Evolutionary conservation across 2,329 filamentous ascomycete genomes (phyloP).

Genomic region (Dactylellina parvicollis): DNA sequence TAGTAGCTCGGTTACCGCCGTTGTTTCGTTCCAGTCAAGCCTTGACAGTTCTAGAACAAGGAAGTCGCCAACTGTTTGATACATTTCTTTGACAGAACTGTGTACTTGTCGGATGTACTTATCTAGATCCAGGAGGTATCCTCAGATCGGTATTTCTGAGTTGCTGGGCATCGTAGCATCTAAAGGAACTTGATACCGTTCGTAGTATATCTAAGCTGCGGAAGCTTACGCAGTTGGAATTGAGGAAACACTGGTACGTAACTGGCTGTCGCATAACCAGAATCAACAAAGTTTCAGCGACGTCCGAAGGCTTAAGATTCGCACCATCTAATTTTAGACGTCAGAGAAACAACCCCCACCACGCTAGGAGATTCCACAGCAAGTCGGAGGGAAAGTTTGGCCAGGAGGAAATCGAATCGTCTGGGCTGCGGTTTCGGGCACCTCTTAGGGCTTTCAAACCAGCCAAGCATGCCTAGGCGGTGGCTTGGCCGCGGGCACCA

Average conservation of each 20-base stretch:
- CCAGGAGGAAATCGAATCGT: neutral
- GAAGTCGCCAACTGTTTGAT: neutral
- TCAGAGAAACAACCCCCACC: conserved; percentile 20
- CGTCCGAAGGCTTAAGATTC: conserved; percentile 29
- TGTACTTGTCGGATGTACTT: too few relatives aligned
- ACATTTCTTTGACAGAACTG: neutral
- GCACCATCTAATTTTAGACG: conserved; percentile 51
- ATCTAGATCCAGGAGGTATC: neutral
- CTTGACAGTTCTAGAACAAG: neutral
- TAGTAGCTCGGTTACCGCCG: neutral
- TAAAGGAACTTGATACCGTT: neutral
- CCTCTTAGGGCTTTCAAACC: neutral
- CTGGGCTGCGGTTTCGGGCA: conserved; percentile 22
- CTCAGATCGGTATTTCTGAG: neutral
- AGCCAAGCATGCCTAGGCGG: conserved; percentile 8
- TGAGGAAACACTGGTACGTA: too few relatives aligned
- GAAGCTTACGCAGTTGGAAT: conserved; percentile 16
- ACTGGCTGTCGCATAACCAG: too few relatives aligned
- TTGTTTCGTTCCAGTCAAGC: conserved; percentile 5
- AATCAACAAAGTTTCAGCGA: conserved; percentile 25
- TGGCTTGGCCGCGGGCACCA: conserved; percentile 3
- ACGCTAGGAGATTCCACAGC: conserved; percentile 2
- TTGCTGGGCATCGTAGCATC: neutral
- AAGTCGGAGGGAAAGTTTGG: conserved; percentile 7
- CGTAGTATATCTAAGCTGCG: conserved; percentile 12